A percentile compares a stretch with the other conserved stretches of the same genome.
These are phyloP conservation scores for Wickerhamomyces strasburgensis DNA, from an alignment of 805 yeast species.

Conservation along the genomic window DNA sequence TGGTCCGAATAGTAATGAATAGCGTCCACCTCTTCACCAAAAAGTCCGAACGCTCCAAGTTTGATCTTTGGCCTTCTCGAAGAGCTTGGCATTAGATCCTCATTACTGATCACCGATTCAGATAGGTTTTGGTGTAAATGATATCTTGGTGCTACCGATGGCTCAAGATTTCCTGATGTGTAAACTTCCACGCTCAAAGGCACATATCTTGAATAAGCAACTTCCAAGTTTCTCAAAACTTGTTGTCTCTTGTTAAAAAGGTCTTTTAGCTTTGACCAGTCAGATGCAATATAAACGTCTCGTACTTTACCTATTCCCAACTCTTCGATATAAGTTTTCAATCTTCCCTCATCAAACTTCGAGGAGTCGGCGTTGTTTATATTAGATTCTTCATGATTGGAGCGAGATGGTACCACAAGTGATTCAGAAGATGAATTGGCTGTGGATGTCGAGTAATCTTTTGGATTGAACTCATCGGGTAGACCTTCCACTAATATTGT, in stretches of 20 bases:
- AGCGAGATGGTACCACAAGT: background rate
- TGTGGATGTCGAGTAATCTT: constrained; percentile 17
- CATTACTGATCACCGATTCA: constrained; percentile 6
- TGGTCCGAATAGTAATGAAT: constrained; percentile 68
- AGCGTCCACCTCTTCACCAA: constrained; percentile 75
- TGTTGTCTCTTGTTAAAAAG: constrained; percentile 55
- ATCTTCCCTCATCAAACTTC: constrained; percentile 47
- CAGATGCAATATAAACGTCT: constrained; percentile 71
- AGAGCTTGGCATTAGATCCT: background rate
- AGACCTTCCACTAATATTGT: constrained; percentile 85
- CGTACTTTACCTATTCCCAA: constrained; percentile 79
- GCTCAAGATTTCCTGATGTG: constrained; percentile 23
- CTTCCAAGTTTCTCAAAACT: constrained; percentile 58
- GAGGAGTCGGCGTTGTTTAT: background rate
- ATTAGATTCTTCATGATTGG: background rate
- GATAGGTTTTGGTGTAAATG: constrained; percentile 1
- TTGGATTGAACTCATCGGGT: constrained; percentile 64
- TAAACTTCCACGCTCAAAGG: constrained; percentile 22
- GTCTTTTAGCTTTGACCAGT: constrained; percentile 70
- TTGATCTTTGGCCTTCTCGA: constrained; percentile 32
- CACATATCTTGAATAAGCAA: constrained; percentile 28
- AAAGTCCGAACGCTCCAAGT: constrained; percentile 50
- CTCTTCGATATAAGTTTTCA: constrained; percentile 71
- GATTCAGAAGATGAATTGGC: constrained; percentile 10
- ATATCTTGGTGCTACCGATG: constrained; percentile 21